Conservation (phyloP, 257 asterid species). For the Ehretia macrophylla region DNA sequence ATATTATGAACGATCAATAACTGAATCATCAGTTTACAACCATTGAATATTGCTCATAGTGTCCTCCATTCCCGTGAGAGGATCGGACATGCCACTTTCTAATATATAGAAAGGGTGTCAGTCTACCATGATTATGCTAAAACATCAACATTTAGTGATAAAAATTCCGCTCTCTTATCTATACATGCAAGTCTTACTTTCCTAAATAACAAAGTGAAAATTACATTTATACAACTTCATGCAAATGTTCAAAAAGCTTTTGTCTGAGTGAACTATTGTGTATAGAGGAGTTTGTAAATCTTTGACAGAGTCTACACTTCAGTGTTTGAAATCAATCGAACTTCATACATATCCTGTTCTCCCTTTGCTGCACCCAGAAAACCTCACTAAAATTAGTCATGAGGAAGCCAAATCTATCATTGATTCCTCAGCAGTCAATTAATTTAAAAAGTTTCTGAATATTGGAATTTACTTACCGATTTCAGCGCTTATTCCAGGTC, state of each 20-base stretch:
- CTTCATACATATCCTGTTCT: slow-evolving; percentile 57
- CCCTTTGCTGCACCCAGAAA: slow-evolving; percentile 71
- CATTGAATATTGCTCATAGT: too few relatives aligned
- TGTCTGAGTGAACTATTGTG: not conserved
- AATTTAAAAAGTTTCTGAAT: not conserved
- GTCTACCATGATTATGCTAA: not conserved
- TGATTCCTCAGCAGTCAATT: not conserved
- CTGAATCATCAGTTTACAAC: too few relatives aligned
- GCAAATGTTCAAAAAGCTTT: not conserved
- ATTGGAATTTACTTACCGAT: slow-evolving; percentile 43
- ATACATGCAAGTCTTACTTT: not conserved
- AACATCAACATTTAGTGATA: not conserved
- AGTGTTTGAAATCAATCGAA: slow-evolving; percentile 70
- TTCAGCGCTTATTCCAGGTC: slow-evolving; percentile 95
- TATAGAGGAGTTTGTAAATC: not conserved
- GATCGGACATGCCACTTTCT: too few relatives aligned
- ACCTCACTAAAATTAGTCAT: slow-evolving; percentile 9
- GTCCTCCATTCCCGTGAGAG: too few relatives aligned
- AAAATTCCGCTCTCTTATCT: not conserved
- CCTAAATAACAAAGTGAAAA: not conserved
- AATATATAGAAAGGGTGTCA: too few relatives aligned
- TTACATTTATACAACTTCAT: not conserved
- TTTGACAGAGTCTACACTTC: slow-evolving; percentile 24
- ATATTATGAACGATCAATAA: too few relatives aligned
- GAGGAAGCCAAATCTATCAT: not conserved